These are phyloP conservation scores for Ophiorrhiza pumila DNA, from an alignment of 257 asterid species.

Conservation along the genomic window DNA sequence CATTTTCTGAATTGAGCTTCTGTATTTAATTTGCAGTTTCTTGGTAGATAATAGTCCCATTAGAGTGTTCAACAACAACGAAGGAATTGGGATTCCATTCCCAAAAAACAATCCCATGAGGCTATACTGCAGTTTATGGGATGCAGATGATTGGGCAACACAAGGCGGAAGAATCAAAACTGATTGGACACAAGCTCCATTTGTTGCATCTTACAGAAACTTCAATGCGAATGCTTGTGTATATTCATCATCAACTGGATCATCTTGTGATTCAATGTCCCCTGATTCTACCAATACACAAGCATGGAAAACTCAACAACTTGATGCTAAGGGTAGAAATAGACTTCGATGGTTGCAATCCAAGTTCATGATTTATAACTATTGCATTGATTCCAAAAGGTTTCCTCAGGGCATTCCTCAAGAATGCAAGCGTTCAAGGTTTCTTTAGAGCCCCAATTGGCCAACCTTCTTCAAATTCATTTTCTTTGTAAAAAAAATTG, in stretches of 20 bases:
- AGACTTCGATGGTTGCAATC: conserved; percentile 16
- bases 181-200: conserved; percentile 61
- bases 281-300: not conserved
- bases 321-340: conserved; percentile 37
- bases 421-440: conserved; percentile 19
- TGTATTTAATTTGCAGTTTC: conserved; percentile 28
- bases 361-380: not conserved
- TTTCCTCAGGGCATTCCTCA: conserved; percentile 16
- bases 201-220: conserved; percentile 38
- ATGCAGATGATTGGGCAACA: conserved; percentile 71
- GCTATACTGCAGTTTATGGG: conserved; percentile 51
- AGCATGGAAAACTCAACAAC: conserved; percentile 44
- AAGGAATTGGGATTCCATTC: conserved; percentile 37
- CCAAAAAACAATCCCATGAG: conserved; percentile 55
- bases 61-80: conserved; percentile 56
- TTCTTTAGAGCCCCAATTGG: no score
- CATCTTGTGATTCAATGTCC: not conserved
- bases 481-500: not conserved
- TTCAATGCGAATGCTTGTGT: conserved; percentile 28
- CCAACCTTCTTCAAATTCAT: not conserved
- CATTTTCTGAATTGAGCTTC: no score
- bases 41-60: conserved; percentile 58
- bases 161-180: conserved; percentile 67
- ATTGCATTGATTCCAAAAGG: not conserved
- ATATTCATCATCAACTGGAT: not conserved